Conservation (phyloP, 2,329 filamentous ascomycete species). For the Exophiala sp. region DNA sequence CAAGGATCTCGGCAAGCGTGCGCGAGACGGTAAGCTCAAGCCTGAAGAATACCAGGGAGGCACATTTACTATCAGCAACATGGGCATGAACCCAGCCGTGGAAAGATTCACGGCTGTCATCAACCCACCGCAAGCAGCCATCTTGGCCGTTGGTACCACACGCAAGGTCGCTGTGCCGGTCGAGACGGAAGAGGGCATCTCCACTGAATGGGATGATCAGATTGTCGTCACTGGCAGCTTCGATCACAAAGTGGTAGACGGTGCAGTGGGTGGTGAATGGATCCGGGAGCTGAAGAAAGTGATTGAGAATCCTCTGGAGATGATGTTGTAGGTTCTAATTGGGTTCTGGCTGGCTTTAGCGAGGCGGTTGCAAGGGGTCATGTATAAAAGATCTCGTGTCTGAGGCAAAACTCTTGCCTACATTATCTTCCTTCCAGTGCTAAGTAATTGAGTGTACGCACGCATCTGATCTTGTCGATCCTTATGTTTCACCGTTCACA, state of each 20-base stretch:
- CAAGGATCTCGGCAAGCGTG: constrained; percentile 95
- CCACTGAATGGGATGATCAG: constrained; percentile 91
- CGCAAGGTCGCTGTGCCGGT: constrained; percentile 89
- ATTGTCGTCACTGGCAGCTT: constrained; percentile 93
- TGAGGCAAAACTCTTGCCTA: constrained; percentile 24
- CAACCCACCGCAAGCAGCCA: constrained; percentile 95
- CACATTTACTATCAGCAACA: constrained; percentile 99
- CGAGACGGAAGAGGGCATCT: constrained; percentile 74
- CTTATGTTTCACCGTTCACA: too few species aligned
- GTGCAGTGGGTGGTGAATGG: constrained; percentile 93
- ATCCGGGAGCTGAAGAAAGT: constrained; percentile 96
- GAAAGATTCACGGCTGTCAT: constrained; percentile 98
- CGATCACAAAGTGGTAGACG: constrained; percentile 98
- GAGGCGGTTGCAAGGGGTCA: constrained; percentile 22
- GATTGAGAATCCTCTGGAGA: constrained; percentile 91
- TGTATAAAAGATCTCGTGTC: constrained; percentile 26
- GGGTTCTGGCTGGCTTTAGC: constrained; percentile 23
- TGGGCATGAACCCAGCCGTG: constrained; percentile 98
- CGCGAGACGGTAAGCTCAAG: constrained; percentile 96
- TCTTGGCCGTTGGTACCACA: constrained; percentile 88
- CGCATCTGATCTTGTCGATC: not conserved
- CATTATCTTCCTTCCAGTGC: not conserved
- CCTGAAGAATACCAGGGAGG: constrained; percentile 99
- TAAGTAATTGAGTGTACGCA: not conserved
- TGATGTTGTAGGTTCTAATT: constrained; percentile 61